phyloP scores from a whole-genome alignment of 495 filamentous ascomycete genomes.

The Parathielavia appendiculata region DNA sequence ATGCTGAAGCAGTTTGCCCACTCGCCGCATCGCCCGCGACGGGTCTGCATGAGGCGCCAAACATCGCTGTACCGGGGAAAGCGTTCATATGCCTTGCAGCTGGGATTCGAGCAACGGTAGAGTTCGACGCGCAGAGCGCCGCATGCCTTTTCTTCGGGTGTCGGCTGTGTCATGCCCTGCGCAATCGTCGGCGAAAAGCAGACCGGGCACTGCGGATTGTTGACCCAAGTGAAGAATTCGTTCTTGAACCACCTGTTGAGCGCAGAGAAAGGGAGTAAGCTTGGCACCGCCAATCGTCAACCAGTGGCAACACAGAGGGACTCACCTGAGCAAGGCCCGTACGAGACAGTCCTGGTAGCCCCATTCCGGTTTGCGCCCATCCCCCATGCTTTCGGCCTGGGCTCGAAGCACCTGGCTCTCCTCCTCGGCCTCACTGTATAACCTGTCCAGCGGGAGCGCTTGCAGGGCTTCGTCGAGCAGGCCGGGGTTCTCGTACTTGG shows the following conservation, averaged over 20 bases:
- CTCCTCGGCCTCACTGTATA: conserved; percentile 92
- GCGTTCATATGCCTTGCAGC: conserved; percentile 73
- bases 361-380: conserved; percentile 79
- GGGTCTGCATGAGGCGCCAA: conserved; percentile 82
- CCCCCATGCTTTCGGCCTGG: conserved; percentile 76
- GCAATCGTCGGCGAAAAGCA: conserved; percentile 81
- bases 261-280: conserved; percentile 24
- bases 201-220: conserved; percentile 79
- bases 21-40: conserved; percentile 82
- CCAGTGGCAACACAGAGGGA: not conserved
- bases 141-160: conserved; percentile 79
- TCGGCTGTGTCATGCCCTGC: conserved; percentile 74
- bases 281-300: not conserved
- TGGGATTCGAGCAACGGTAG: conserved; percentile 69
- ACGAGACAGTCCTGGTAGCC: conserved; percentile 98
- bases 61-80: conserved; percentile 96
- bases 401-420: conserved; percentile 82
- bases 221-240: conserved; percentile 92
- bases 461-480: conserved; percentile 88
- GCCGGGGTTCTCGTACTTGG: conserved; percentile 94
- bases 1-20: conserved; percentile 99
- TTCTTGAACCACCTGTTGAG: conserved; percentile 83
- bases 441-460: conserved; percentile 79
- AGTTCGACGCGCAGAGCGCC: conserved; percentile 84
- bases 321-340: conserved; percentile 74